Base-by-base conservation (phyloP, 164 flowering plant genomes). In the Amborella trichopoda region DNA sequence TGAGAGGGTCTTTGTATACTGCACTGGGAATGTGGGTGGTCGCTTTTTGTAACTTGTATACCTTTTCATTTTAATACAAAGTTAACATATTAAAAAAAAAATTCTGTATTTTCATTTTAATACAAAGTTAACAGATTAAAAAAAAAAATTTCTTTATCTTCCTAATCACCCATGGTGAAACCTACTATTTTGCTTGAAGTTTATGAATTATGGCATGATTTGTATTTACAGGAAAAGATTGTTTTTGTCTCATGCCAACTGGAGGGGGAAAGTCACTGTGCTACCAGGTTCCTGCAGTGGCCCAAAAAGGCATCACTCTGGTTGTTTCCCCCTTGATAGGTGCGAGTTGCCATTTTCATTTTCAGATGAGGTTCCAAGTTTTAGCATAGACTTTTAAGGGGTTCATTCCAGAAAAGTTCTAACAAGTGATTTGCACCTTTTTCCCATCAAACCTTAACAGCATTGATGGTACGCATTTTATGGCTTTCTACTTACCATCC, bases 231-330 rank as follows among this genome's bases (percentile, higher is more conserved):
- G 97, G 97, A 50, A 73, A 79, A 50, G 95, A 90, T 67, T 83
- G 91, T 55, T 85, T 90, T 49, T 90, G 97, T 66, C 75, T 83
- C 27, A 85, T 90, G 95, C 94, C 97, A 44, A 90, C 97, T 32
- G 95, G 97, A 28, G 95, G 94, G 48, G 97, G 95, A 28, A 90
- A 90, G 65, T 90, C 97, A 2, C 68, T 85, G 75, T 90, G 97
- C 55, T 85, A 74, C 59, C 98, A 90, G 66, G 80, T 86, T 34
- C 95, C 98, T 41, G 91, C 95, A 19, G 46, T 90, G 48, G 82
- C 77, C 1, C 77, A 74, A 59, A 14, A 63, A 0, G 93, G 98
- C 54, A 68, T 86, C 21, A 91, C 80, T 61, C 91, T 90, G 48
- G 94, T 90, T 55, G 94, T 90, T 49, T 74, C 81, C 55, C 98